These are phyloP conservation scores for Trametes polyzona DNA, from an alignment of 1,284 basidiomycete species.

Conservation along the genomic window DNA sequence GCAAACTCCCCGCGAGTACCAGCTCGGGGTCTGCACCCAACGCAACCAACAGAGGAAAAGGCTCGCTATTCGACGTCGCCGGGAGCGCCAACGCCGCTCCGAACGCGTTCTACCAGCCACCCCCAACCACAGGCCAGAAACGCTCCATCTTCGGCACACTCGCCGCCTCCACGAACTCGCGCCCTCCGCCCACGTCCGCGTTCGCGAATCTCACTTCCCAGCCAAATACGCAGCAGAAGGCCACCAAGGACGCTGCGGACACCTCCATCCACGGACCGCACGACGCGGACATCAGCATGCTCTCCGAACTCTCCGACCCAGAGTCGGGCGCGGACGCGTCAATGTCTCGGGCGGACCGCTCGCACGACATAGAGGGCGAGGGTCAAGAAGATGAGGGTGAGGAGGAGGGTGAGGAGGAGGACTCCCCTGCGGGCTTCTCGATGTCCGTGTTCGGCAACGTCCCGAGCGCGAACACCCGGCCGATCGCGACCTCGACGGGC, in stretches of 20 bases:
- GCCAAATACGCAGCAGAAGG: background rate
- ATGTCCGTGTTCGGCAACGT: constrained; percentile 23
- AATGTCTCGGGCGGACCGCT: constrained; percentile 1
- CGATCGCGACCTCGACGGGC: constrained; percentile 11
- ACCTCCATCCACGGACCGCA: constrained; percentile 21
- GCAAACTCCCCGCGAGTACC: constrained; percentile 21
- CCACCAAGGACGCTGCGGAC: constrained; percentile 4
- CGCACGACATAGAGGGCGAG: too few species aligned
- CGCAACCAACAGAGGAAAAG: constrained; percentile 15
- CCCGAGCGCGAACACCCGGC: constrained; percentile 3
- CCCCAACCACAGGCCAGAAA: constrained; percentile 33
- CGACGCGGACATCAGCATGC: constrained; percentile 28
- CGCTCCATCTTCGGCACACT: constrained; percentile 20
- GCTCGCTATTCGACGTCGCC: constrained; percentile 49
- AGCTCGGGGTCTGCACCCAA: constrained; percentile 19
- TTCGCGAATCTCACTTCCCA: constrained; percentile 19
- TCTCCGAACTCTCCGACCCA: constrained; percentile 21
- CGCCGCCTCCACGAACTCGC: background rate
- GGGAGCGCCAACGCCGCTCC: constrained; percentile 51
- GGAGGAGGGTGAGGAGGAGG: constrained; percentile 11
- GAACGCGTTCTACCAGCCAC: constrained; percentile 67
- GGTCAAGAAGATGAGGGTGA: constrained; percentile 11
- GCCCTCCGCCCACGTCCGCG: constrained; percentile 17
- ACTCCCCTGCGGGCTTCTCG: constrained; percentile 21
- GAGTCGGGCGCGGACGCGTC: constrained; percentile 15